Conservation (phyloP, 805 yeast genomes). For the Nakazawaea sp. region DNA sequence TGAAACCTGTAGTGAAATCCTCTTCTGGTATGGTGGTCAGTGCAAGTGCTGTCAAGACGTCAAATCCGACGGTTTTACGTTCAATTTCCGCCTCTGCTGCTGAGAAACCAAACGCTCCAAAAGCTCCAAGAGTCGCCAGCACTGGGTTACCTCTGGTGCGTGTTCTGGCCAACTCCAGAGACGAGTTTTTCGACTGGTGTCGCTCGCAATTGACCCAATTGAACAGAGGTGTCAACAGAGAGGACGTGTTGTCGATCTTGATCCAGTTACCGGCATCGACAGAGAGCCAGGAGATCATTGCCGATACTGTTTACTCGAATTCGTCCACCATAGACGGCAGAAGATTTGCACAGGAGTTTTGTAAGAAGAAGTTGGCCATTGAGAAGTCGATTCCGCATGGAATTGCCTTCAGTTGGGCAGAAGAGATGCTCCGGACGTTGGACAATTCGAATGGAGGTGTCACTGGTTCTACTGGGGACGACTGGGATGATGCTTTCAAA, state of each 20-base stretch:
- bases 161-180: conserved; percentile 29
- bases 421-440: conserved; percentile 40
- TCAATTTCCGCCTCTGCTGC: conserved; percentile 25
- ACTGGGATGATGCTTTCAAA: conserved; percentile 45
- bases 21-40: conserved; percentile 7
- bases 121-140: conserved; percentile 26
- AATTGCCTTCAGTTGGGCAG: conserved; percentile 59
- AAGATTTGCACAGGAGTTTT: conserved; percentile 85
- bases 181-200: conserved; percentile 70
- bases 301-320: conserved; percentile 86
- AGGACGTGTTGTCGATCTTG: conserved; percentile 74
- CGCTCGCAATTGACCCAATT: conserved; percentile 58
- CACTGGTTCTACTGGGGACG: conserved; percentile 32
- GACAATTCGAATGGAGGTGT: not conserved
- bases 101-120: conserved; percentile 13
- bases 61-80: conserved; percentile 28
- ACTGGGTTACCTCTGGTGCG: conserved; percentile 13
- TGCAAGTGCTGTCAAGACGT: conserved; percentile 11
- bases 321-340: conserved; percentile 92
- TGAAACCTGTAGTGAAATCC: conserved; percentile 15
- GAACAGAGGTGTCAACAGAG: conserved; percentile 68
- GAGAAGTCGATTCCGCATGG: conserved; percentile 47
- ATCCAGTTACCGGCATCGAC: conserved; percentile 69
- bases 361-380: conserved; percentile 66
- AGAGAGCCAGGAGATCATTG: conserved; percentile 78